Conservation (phyloP, 495 filamentous ascomycete genomes). For the Penicilliopsis zonata region DNA sequence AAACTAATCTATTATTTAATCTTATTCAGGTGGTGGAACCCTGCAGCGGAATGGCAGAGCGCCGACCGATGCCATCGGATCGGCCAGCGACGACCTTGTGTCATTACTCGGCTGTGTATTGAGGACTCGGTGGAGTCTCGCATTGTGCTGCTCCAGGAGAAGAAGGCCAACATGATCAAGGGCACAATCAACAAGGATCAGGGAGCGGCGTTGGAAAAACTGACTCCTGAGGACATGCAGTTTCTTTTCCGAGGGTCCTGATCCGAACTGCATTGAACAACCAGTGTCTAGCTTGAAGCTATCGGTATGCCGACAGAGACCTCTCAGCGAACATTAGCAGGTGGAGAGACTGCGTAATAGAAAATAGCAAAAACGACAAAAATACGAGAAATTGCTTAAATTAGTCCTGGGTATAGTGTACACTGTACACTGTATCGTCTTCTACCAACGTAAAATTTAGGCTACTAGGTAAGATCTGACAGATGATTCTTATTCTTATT, state of each 20-base stretch:
- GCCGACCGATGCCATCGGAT: conserved; percentile 96
- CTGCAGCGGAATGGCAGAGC: conserved; percentile 93
- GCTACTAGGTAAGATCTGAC: too few species aligned
- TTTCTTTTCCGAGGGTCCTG: conserved; percentile 76
- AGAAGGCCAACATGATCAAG: conserved; percentile 92
- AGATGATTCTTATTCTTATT: too few species aligned
- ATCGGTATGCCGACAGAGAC: too few species aligned
- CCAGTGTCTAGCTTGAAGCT: too few species aligned
- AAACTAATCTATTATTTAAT: not conserved
- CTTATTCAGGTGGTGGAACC: conserved; percentile 77
- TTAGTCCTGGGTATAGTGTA: too few species aligned
- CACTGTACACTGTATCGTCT: too few species aligned
- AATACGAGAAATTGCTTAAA: too few species aligned
- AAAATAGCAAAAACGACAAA: too few species aligned
- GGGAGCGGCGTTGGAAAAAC: conserved; percentile 66
- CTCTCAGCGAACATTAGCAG: too few species aligned
- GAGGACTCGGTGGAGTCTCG: conserved; percentile 92
- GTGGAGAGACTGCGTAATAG: too few species aligned
- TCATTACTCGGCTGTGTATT: conserved; percentile 87
- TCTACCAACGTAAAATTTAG: too few species aligned
- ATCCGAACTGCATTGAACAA: too few species aligned
- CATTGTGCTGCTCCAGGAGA: conserved; percentile 91
- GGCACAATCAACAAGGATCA: conserved; percentile 91
- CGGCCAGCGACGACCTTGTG: conserved; percentile 83
- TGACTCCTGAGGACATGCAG: conserved; percentile 84